Percentiles rank a stretch among this genome's conserved stretches.
phyloP scores from a whole-genome alignment of 2,329 filamentous ascomycete species.

The Colletotrichum nymphaeae region DNA sequence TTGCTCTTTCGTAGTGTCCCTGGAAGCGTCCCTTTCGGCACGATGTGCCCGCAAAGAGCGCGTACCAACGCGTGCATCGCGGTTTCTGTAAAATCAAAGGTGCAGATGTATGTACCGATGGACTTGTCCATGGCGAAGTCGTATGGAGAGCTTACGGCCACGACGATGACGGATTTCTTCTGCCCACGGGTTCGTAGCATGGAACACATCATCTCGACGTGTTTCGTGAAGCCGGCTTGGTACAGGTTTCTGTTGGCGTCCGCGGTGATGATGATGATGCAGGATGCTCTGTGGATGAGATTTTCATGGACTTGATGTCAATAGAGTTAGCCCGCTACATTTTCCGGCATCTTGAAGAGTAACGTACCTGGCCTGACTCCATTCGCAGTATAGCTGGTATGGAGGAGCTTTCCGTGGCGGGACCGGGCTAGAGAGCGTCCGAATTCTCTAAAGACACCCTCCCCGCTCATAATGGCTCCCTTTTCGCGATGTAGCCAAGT shows the following conservation, averaged over 20 bases:
- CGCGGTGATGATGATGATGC: slow-evolving; percentile 90
- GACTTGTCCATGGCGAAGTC: slow-evolving; percentile 94
- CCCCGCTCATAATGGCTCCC: slow-evolving; percentile 84
- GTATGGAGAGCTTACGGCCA: slow-evolving; percentile 94
- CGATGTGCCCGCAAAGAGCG: slow-evolving; percentile 82
- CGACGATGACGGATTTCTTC: slow-evolving; percentile 90
- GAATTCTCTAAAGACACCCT: slow-evolving; percentile 91
- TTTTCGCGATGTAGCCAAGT: slow-evolving; percentile 69
- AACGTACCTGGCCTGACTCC: slow-evolving; percentile 79
- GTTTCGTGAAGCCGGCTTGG: slow-evolving; percentile 94
- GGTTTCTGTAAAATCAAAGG: slow-evolving; percentile 95
- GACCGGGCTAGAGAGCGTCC: slow-evolving; percentile 89
- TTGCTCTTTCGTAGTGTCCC: slow-evolving; percentile 88
- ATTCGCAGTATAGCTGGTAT: slow-evolving; percentile 96
- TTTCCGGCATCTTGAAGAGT: no score
- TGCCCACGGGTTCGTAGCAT: slow-evolving; percentile 81
- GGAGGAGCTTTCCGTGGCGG: slow-evolving; percentile 85
- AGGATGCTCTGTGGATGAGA: slow-evolving; percentile 86
- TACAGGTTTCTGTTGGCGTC: slow-evolving; percentile 95
- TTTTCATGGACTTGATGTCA: slow-evolving; percentile 80
- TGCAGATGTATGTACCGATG: slow-evolving; percentile 93
- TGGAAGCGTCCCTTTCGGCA: slow-evolving; percentile 69
- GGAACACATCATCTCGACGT: slow-evolving; percentile 94
- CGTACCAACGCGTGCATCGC: slow-evolving; percentile 87
- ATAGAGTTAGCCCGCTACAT: slow-evolving; percentile 23